Evolutionary conservation across 345 rosid genomes (phyloP).

Genomic region (Murraya koenigii): DNA sequence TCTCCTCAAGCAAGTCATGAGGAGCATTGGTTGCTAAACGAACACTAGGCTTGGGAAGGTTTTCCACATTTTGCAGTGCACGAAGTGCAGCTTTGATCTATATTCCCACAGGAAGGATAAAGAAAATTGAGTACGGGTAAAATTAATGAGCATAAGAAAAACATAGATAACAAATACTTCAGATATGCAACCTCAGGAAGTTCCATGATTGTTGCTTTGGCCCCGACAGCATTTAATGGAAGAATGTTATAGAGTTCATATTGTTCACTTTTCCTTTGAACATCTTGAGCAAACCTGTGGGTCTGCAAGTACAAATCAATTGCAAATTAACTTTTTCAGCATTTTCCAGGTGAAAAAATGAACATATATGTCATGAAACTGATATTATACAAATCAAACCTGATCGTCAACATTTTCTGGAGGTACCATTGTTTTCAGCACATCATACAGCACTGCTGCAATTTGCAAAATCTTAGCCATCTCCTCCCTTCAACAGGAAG

Average conservation of each 20-base stretch:
- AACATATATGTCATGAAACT: not conserved
- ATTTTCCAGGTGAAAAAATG: slow-evolving; percentile 8
- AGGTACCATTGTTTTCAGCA: slow-evolving; percentile 61
- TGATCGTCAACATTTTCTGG: slow-evolving; percentile 40
- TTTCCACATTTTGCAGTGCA: slow-evolving; percentile 54
- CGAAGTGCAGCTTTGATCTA: slow-evolving; percentile 80
- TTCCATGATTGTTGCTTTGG: slow-evolving; percentile 73
- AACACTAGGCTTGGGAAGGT: slow-evolving; percentile 59
- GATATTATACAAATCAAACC: slow-evolving; percentile 42
- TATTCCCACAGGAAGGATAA: slow-evolving; percentile 8
- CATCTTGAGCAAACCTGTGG: slow-evolving; percentile 52
- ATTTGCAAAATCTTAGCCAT: slow-evolving; percentile 80
- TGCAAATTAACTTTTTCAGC: slow-evolving; percentile 17
- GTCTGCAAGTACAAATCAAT: slow-evolving; percentile 44
- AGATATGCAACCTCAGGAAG: slow-evolving; percentile 75
- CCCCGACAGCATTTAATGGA: slow-evolving; percentile 64
- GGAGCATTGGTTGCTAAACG: slow-evolving; percentile 16
- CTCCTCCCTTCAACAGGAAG: slow-evolving; percentile 70
- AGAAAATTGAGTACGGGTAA: slow-evolving; percentile 12
- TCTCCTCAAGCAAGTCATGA: slow-evolving; percentile 37
- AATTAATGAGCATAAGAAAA: slow-evolving; percentile 6
- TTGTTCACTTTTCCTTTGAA: slow-evolving; percentile 55
- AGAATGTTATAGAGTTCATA: slow-evolving; percentile 80
- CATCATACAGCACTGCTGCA: slow-evolving; percentile 86
- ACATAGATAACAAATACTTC: slow-evolving; percentile 12